Conservation (phyloP, 768 basidiomycete species). For the Lactarius quietus region DNA sequence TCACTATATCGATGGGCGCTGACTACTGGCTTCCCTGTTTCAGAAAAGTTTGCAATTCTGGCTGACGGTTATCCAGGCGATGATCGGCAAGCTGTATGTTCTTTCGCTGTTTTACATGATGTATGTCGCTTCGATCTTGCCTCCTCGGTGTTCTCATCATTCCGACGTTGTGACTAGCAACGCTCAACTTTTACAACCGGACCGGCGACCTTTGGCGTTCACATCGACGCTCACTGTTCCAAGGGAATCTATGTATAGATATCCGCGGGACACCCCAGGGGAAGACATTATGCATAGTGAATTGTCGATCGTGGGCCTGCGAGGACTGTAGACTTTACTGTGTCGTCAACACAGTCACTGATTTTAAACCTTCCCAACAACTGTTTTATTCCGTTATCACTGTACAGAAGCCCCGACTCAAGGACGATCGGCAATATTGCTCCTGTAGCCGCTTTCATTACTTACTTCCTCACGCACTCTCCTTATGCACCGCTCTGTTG, state of each 20-base stretch:
- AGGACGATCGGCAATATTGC: background rate
- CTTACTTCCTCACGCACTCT: too few relatives aligned
- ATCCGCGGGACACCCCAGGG: background rate
- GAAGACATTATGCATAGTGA: background rate
- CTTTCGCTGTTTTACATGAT: constrained; percentile 13
- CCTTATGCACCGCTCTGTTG: too few relatives aligned
- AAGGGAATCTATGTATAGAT: background rate
- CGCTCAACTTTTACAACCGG: background rate
- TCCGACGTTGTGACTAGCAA: constrained; percentile 5
- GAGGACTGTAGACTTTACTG: background rate
- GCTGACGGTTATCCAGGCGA: background rate
- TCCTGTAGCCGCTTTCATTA: too few relatives aligned
- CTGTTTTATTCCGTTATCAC: background rate
- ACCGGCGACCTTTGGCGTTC: background rate
- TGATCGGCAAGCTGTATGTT: constrained; percentile 14
- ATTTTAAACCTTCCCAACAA: too few relatives aligned
- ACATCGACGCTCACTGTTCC: constrained; percentile 10
- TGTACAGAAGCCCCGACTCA: background rate
- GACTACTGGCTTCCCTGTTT: background rate
- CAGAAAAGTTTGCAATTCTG: constrained; percentile 3
- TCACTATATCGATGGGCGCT: background rate
- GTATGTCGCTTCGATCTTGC: background rate
- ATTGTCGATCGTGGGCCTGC: too few relatives aligned
- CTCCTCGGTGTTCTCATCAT: background rate
- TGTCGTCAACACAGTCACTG: background rate